Evolutionary conservation across 2,329 filamentous ascomycete genomes (phyloP), one percentile per base, ranked within the genome.

Genomic region (Pyrenophora tritici-repentis): DNA sequence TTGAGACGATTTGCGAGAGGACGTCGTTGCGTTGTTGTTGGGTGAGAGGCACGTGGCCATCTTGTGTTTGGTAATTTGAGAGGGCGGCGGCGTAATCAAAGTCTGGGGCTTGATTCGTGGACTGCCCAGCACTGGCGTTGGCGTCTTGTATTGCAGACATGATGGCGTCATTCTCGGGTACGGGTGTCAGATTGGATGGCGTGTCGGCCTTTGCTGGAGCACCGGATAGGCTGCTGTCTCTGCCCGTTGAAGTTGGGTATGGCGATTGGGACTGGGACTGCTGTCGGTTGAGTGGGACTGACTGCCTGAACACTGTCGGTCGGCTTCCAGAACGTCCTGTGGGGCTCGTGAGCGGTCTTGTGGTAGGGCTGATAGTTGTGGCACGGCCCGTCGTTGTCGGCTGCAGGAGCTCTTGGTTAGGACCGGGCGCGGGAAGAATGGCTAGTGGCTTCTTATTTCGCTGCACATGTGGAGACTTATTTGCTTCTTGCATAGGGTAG

Each of bases 111-210:
- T 67, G 61, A 34, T 47, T 59, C 2, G 65, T 58, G 17, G 61
- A 52, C 22, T 73, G 68, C 42, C 61, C 65, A 5, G 55, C 65
- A 50, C 68, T 71, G 13, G 71, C 73, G 55, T 80, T 81, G 41
- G 74, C 76, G 40, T 68, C 71, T 34, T 73, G 72, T 54, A 82
- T 81, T 18, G 80, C 73, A 32, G 77, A 79, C 72, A 81, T 77
- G 61, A 82, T 79, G 49, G 79, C 75, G 33, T 78, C 74, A 40
- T 72, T 77, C 43, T 78, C 76, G 0, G 66, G 67, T 0, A 75
- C 60, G 5, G 68, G 56, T 16, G 64, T 52, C 4, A 74, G 56
- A 8, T 65, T 54, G 35, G 73, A 70, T 2, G 75, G 70, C 2
- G 76, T 74, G 12, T 79, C 77, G 16, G 70, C 68, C 50, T 79